These are phyloP conservation scores for Talaromyces albobiverticillius DNA, from an alignment of 2,329 filamentous ascomycete genomes.

Conservation along the genomic window DNA sequence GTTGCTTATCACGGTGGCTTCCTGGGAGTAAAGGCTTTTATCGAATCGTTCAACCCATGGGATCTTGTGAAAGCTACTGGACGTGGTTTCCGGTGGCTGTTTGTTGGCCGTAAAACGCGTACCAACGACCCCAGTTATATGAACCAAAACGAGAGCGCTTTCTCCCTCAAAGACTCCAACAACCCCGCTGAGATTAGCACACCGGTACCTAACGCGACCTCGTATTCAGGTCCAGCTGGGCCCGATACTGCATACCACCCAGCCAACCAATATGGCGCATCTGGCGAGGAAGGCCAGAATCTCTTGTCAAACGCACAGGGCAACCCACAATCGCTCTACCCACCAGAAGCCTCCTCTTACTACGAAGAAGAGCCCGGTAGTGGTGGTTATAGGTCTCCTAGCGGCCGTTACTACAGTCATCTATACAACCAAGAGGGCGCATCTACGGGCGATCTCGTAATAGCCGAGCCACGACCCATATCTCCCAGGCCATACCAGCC, in stretches of 20 bases:
- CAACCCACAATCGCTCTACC: conserved; percentile 26
- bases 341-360: conserved; percentile 15
- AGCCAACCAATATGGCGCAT: conserved; percentile 23
- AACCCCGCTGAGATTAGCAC: conserved; percentile 13
- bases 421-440: conserved; percentile 2
- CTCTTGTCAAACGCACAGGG: conserved; percentile 39
- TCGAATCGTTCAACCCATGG: conserved; percentile 75
- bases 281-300: conserved; percentile 36
- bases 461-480: conserved; percentile 12
- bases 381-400: conserved; percentile 5
- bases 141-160: conserved; percentile 22
- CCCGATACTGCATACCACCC: conserved; percentile 21
- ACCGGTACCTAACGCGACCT: conserved; percentile 20
- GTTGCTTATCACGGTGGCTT: conserved; percentile 62
- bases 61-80: conserved; percentile 79
- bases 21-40: conserved; percentile 62
- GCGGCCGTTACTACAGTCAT: conserved; percentile 13
- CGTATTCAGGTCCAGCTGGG: conserved; percentile 21
- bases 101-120: conserved; percentile 63
- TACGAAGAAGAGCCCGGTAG: conserved; percentile 1
- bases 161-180: conserved; percentile 26
- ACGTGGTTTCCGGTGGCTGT: conserved; percentile 75
- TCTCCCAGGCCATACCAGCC: conserved; percentile 15
- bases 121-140: conserved; percentile 40
- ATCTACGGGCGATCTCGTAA: not conserved